Conservation (phyloP, 306 rosid species). For the Leucaena leucocephala region DNA sequence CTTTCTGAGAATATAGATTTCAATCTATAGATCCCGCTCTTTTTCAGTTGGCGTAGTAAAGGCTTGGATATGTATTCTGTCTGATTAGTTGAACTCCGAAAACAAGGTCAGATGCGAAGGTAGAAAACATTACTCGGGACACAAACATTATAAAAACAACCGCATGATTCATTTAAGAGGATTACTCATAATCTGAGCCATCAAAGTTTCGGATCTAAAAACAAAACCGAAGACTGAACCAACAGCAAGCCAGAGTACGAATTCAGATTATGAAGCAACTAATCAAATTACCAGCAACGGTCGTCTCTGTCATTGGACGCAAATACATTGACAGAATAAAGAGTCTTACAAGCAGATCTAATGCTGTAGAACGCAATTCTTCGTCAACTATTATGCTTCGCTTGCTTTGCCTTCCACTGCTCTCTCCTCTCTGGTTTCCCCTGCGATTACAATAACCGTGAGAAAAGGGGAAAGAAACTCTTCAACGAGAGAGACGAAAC, state of each 20-base stretch:
- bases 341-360: constrained; percentile 33
- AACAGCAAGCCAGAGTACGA: constrained; percentile 1
- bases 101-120: not conserved
- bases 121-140: constrained; percentile 3
- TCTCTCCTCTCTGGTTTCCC: constrained; percentile 7
- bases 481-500: not conserved
- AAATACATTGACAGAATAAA: not conserved
- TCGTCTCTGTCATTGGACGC: not conserved
- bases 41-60: not conserved
- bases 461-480: constrained; percentile 18
- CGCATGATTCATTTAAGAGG: not conserved
- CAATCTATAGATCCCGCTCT: constrained; percentile 22
- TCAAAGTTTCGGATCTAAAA: constrained; percentile 16
- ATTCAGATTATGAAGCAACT: not conserved
- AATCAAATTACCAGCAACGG: not conserved
- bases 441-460: constrained; percentile 16
- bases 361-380: constrained; percentile 35
- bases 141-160: not conserved
- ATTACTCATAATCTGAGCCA: not conserved
- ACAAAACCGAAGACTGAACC: constrained; percentile 3
- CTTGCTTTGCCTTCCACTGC: not conserved
- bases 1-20: not conserved
- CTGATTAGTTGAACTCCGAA: not conserved
- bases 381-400: constrained; percentile 10
- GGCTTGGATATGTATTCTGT: not conserved